phyloP scores from a whole-genome alignment of 2,329 filamentous ascomycete genomes.

The Sphaerulina populicola region DNA sequence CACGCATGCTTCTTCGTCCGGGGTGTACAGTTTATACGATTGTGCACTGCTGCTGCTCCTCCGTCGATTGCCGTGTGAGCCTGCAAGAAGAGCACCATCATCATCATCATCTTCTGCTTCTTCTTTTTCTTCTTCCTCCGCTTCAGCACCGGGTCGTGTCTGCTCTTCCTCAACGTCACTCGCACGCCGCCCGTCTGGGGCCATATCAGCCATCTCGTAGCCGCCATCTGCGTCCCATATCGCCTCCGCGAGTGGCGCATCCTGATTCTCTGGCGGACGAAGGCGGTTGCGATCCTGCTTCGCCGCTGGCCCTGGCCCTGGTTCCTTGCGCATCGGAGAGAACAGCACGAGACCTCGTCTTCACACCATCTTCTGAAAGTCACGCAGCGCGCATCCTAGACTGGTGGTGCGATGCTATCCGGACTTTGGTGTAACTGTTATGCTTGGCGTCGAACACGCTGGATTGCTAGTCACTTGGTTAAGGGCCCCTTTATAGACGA shows the following conservation, averaged over 20 bases:
- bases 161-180: neutral
- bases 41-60: constrained; percentile 26
- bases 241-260: neutral
- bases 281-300: neutral
- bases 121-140: constrained; percentile 24
- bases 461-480: neutral
- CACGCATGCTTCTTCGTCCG: constrained; percentile 53
- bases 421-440: neutral
- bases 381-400: neutral
- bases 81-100: constrained; percentile 21
- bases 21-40: constrained; percentile 48
- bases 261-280: neutral
- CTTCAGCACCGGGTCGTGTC: constrained; percentile 12
- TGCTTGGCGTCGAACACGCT: neutral
- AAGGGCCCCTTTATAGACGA: neutral
- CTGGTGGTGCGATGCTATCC: neutral
- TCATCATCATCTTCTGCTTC: constrained; percentile 22
- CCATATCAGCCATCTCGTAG: constrained; percentile 23
- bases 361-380: neutral
- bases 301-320: neutral
- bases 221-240: constrained; percentile 12
- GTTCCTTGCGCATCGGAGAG: constrained; percentile 3
- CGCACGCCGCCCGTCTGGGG: constrained; percentile 18
- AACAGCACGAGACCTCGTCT: neutral
- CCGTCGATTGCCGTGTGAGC: constrained; percentile 10